phyloP scores from a whole-genome alignment of 768 basidiomycete genomes.

The Calocybe cyanea region DNA sequence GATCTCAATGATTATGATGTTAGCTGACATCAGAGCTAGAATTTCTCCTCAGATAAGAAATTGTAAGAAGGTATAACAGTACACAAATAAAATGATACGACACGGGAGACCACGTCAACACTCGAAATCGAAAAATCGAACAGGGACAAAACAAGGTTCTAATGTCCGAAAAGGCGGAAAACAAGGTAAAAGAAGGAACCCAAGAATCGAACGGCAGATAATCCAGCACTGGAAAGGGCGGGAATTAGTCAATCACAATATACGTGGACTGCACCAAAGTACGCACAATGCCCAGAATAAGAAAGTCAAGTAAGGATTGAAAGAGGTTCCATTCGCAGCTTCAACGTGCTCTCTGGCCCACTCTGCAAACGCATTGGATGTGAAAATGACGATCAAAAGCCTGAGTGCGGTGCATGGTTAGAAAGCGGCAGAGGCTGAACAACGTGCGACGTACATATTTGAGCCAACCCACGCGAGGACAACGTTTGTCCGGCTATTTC shows the following conservation, averaged over 20 bases:
- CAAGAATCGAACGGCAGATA: constrained; percentile 77
- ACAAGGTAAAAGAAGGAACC: constrained; percentile 79
- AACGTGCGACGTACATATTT: constrained; percentile 82
- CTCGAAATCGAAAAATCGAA: constrained; percentile 4
- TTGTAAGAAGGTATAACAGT: constrained; percentile 7
- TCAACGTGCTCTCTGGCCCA: constrained; percentile 65
- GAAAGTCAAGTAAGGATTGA: constrained; percentile 89
- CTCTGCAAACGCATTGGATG: constrained; percentile 68
- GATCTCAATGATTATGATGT: too few relatives aligned
- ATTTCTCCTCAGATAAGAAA: background rate
- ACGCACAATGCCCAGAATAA: constrained; percentile 50
- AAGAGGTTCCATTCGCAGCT: constrained; percentile 45
- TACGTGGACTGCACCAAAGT: background rate
- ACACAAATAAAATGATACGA: constrained; percentile 2
- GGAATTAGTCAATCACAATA: constrained; percentile 1
- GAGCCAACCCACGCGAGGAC: constrained; percentile 81
- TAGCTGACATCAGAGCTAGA: too few relatives aligned
- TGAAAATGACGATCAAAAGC: constrained; percentile 72
- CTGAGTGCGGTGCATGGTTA: constrained; percentile 26
- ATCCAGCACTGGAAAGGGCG: constrained; percentile 51
- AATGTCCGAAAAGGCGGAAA: constrained; percentile 67
- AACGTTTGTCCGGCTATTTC: constrained; percentile 81
- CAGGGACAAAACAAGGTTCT: constrained; percentile 16
- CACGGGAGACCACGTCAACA: background rate
- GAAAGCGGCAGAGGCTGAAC: constrained; percentile 1